Evolutionary conservation across 129 eudicot species (phyloP).

Genomic region (Arctium lappa): DNA sequence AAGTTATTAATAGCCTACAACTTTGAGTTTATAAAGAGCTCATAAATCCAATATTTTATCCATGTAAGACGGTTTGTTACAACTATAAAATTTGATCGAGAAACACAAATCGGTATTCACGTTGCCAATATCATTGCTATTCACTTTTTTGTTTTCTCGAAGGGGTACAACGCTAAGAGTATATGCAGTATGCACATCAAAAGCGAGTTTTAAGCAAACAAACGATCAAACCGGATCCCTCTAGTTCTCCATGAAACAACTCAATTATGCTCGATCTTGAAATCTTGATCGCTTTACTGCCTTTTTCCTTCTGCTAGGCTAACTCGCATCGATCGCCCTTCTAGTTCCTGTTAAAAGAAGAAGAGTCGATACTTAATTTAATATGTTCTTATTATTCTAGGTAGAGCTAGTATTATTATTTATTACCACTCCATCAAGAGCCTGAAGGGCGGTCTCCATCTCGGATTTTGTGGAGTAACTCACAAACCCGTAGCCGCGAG

Average conservation of each 20-base stretch:
- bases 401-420: neutral
- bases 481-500: constrained; percentile 94
- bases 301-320: constrained; percentile 68
- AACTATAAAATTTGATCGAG: neutral
- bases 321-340: constrained; percentile 71
- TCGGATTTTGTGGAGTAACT: constrained; percentile 56
- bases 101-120: neutral
- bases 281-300: constrained; percentile 28
- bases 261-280: constrained; percentile 4
- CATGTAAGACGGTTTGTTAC: neutral
- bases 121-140: constrained; percentile 7
- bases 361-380: neutral
- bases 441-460: constrained; percentile 72
- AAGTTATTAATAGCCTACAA: neutral
- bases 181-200: constrained; percentile 3
- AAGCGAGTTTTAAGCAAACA: constrained; percentile 3
- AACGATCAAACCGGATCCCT: neutral
- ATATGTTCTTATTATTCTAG: neutral
- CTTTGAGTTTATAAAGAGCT: neutral
- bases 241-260: neutral
- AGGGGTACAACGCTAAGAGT: constrained; percentile 9
- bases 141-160: constrained; percentile 15
- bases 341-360: constrained; percentile 57
- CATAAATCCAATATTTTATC: neutral
- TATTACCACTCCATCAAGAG: constrained; percentile 75